Conservation (phyloP, 225 moss, liverwort and hornwort species). For the Marchantia polymorpha region DNA sequence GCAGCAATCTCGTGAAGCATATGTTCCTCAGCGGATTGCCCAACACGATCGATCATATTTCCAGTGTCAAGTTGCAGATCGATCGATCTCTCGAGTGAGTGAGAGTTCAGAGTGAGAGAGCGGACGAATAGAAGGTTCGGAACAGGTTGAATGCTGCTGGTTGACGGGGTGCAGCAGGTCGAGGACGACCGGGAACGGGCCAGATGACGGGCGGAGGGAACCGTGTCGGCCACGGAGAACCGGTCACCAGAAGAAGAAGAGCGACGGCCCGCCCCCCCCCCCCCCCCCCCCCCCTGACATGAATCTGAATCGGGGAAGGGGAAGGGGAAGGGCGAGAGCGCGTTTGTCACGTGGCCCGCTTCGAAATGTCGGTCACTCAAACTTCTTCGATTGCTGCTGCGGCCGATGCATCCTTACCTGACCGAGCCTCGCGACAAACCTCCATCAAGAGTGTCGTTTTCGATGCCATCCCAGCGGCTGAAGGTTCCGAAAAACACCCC, state of each 20-base stretch:
- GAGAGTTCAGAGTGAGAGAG: not conserved
- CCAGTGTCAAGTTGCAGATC: not conserved
- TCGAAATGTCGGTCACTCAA: not conserved
- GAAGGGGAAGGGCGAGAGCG: not conserved
- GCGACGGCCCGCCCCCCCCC: not conserved
- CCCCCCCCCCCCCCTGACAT: not conserved
- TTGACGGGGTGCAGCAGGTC: not conserved
- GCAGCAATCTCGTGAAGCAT: too few relatives aligned
- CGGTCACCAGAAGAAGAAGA: not conserved
- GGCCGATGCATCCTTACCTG: not conserved
- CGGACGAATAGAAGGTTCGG: slow-evolving; percentile 13
- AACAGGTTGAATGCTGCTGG: not conserved
- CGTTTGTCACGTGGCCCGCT: slow-evolving; percentile 16
- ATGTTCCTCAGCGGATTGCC: too few relatives aligned
- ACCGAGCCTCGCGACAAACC: not conserved
- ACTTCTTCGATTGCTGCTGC: not conserved
- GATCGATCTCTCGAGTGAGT: not conserved
- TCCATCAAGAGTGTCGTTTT: not conserved
- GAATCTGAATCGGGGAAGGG: too few relatives aligned
- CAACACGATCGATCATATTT: too few relatives aligned
- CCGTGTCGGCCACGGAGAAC: not conserved
- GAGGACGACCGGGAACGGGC: not conserved
- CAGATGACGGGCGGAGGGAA: not conserved
- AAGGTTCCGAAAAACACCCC: not conserved
- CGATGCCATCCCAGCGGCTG: not conserved